A percentile compares a stretch with the other conserved stretches of the same genome.
Evolutionary conservation across 768 basidiomycete species (phyloP).

Genomic region (Chiua virens): DNA sequence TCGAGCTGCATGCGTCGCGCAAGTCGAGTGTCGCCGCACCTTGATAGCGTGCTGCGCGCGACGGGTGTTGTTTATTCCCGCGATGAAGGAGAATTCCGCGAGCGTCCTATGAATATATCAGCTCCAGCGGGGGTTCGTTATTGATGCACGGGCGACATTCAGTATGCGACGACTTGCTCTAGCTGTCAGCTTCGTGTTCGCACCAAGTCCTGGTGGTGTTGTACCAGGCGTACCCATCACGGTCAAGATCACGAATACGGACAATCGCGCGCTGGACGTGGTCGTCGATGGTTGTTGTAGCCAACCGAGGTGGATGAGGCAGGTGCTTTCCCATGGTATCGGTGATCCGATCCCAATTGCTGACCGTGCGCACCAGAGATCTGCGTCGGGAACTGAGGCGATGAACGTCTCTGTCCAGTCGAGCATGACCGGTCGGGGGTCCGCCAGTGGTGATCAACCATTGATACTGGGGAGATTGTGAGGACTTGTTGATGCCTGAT

Average conservation of each 20-base stretch:
- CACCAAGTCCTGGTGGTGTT: no score
- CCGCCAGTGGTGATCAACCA: slow-evolving; percentile 27
- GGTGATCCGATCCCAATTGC: no score
- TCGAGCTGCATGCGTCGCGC: no score
- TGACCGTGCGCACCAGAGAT: slow-evolving; percentile 49
- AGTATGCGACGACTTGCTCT: slow-evolving; percentile 68
- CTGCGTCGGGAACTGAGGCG: no score
- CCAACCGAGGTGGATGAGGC: slow-evolving; percentile 76
- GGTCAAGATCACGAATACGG: no score
- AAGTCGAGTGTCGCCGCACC: no score
- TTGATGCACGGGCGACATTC: slow-evolving; percentile 1
- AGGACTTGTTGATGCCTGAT: slow-evolving; percentile 70
- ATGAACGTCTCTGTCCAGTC: slow-evolving; percentile 84
- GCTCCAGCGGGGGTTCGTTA: slow-evolving; percentile 53
- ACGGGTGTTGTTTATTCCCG: no score
- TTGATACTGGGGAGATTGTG: slow-evolving; percentile 52
- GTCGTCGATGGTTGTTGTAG: slow-evolving; percentile 72
- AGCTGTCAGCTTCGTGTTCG: no score
- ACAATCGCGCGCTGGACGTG: slow-evolving; percentile 66
- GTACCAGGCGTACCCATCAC: no score
- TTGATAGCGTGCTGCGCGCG: no score
- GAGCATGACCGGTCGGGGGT: slow-evolving; percentile 35
- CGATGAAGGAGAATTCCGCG: no score
- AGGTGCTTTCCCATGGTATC: slow-evolving; percentile 41
- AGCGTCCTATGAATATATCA: no score